Percentiles rank a stretch among this genome's conserved stretches.
phyloP scores from a whole-genome alignment of 768 basidiomycete species.

The Russula abietina region DNA sequence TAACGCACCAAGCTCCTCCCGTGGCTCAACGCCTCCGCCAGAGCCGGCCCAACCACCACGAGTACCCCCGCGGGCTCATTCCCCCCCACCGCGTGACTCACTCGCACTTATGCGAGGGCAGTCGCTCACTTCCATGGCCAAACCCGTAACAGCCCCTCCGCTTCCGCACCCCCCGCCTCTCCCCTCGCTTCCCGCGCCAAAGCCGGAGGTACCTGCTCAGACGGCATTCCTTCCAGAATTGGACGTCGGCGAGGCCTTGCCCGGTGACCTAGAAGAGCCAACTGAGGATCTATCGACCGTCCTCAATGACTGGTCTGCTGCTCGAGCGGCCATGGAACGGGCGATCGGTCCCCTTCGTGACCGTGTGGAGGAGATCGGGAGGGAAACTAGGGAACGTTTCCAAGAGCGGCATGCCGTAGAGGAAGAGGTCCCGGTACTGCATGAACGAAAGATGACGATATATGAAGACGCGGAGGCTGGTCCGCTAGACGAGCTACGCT shows the following conservation, averaged over 20 bases:
- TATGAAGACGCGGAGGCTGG: slow-evolving; percentile 17
- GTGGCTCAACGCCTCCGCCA: slow-evolving; percentile 18
- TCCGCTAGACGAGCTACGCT: slow-evolving; percentile 14
- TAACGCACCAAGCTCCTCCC: slow-evolving; percentile 18
- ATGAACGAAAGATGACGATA: slow-evolving; percentile 18
- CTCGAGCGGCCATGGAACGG: slow-evolving; percentile 18
- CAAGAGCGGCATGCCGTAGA: slow-evolving; percentile 10
- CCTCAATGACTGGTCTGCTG: slow-evolving; percentile 18
- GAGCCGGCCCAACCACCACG: slow-evolving; percentile 13
- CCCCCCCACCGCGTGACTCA: slow-evolving; percentile 18
- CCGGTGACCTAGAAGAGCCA: slow-evolving; percentile 15
- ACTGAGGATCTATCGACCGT: neutral
- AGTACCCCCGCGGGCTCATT: slow-evolving; percentile 13
- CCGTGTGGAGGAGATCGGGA: slow-evolving; percentile 15
- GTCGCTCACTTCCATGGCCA: slow-evolving; percentile 13
- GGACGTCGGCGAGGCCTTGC: slow-evolving; percentile 18
- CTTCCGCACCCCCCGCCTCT: neutral
- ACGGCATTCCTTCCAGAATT: slow-evolving; percentile 7
- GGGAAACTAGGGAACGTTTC: slow-evolving; percentile 15
- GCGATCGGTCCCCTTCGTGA: slow-evolving; percentile 15
- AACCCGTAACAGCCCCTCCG: neutral
- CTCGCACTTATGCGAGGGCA: slow-evolving; percentile 23
- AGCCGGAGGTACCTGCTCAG: neutral
- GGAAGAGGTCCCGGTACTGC: slow-evolving; percentile 5
- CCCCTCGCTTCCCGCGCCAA: neutral